Percentiles rank a stretch among this genome's conserved stretches.
Evolutionary conservation across 345 rosid species (phyloP).

Genomic region (Acer negundo): DNA sequence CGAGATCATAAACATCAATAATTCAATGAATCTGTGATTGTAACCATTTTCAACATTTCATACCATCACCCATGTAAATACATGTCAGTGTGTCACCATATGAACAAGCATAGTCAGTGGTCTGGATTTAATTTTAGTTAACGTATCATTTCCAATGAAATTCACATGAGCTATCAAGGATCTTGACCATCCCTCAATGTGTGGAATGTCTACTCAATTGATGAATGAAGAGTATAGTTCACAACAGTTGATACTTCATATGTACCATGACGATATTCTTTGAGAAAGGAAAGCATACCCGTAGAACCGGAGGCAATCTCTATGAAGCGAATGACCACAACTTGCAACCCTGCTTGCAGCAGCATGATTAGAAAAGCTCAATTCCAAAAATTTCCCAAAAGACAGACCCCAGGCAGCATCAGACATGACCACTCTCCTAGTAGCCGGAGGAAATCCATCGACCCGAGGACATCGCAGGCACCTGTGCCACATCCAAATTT

Average conservation of each 20-base stretch:
- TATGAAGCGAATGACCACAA: constrained; percentile 97
- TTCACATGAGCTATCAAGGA: neutral
- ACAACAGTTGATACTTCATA: neutral
- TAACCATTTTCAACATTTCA: neutral
- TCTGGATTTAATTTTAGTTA: neutral
- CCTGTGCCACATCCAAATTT: constrained; percentile 99
- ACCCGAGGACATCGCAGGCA: constrained; percentile 87
- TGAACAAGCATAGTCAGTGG: neutral
- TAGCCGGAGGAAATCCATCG: constrained; percentile 89
- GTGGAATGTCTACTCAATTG: neutral
- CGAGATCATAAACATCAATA: neutral
- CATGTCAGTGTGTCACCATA: neutral
- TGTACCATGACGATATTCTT: constrained; percentile 5
- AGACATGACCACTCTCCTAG: constrained; percentile 93
- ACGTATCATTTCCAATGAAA: neutral
- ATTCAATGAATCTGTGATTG: neutral
- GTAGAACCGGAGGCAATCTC: constrained; percentile 98
- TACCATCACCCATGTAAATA: neutral
- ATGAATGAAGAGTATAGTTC: neutral
- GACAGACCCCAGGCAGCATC: constrained; percentile 99
- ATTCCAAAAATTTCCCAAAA: constrained; percentile 94
- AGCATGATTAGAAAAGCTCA: constrained; percentile 98
- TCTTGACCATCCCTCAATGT: neutral
- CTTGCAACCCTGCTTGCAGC: constrained; percentile 99
- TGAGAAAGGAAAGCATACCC: constrained; percentile 54